Base-by-base conservation (phyloP, 768 basidiomycete species). In the Chalciporus sphaerocephalus region DNA sequence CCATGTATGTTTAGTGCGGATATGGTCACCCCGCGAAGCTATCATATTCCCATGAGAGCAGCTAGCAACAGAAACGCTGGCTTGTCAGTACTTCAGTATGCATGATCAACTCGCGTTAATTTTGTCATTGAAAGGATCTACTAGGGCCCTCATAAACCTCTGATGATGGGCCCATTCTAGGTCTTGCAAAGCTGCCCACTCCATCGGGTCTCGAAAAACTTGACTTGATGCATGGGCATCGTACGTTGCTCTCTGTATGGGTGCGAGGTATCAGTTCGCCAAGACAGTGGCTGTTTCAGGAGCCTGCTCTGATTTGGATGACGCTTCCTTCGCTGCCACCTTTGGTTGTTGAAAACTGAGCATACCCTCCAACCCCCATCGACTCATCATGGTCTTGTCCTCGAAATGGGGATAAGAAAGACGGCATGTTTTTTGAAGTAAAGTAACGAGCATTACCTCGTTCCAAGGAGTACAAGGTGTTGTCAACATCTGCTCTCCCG, bases 381-480 rank as follows among this genome's bases (percentile, higher is more conserved):
- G 80, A 5, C 66, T 71, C 81, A 98, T 88, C 92, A 97, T 90
- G 9, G 83, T 78, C 63, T 94, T 95, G 68, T 98, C 95, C 81
- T 88, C 56, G 30, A 55, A 23, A 44, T 34, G 38, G 12, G 40
- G 13, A 32, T 5, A 8, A 24, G 35, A 27, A 15, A 48, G 43
- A 53, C 47, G 38, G 16, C 3, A 24, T 4, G 42, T 46, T 20
- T 21, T 22, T 6, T 4, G 9, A 32, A 25, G 18, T n/a, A 5
- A 17, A 39, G 6, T 8, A 35, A 40, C 44, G n/a, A n/a, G n/a
- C 56, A 69, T 56, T 56, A 82, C 85, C 73, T 94, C 90, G 59
- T 96, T 92, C 95, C 94, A 97, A 34, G 92, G 89, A 9, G 89
- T 58, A 87, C 93, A 96, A 37, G 94, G 92, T 12, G 95, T 98